Evolutionary conservation across 2,329 filamentous ascomycete species (phyloP).

Genomic region (Cladorrhinum sp.): DNA sequence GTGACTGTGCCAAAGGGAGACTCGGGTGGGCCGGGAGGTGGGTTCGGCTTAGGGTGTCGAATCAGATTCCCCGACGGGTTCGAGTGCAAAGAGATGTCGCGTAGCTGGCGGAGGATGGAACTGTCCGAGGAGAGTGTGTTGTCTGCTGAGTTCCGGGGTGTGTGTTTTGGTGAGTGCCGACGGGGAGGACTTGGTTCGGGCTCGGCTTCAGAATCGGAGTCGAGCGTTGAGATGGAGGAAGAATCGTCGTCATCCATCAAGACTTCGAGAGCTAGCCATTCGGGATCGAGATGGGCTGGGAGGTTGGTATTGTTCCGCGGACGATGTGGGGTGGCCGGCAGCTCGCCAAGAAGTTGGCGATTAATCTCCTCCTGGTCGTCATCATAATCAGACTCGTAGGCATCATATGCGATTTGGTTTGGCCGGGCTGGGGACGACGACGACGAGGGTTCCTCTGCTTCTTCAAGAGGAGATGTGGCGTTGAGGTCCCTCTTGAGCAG

Average conservation of each 20-base stretch:
- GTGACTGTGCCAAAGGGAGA: conserved; percentile 52
- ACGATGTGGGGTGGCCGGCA: neutral
- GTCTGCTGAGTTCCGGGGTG: neutral
- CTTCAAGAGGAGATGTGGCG: conserved; percentile 55
- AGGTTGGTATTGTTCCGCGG: conserved; percentile 49
- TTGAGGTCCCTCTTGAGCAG: conserved; percentile 69
- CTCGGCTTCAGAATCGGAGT: conserved; percentile 32
- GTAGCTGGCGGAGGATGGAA: conserved; percentile 2
- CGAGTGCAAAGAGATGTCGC: neutral
- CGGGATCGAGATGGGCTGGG: conserved; percentile 74
- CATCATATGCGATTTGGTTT: conserved; percentile 23
- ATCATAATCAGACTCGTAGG: conserved; percentile 24
- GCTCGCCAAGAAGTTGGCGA: conserved; percentile 42
- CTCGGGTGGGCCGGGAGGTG: conserved; percentile 30
- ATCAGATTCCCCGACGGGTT: neutral
- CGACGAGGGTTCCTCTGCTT: conserved; percentile 28
- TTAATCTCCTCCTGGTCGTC: conserved; percentile 45
- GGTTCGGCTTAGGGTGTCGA: neutral
- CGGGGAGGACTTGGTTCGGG: conserved; percentile 2
- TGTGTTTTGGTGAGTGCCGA: neutral
- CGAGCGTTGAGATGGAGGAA: conserved; percentile 1
- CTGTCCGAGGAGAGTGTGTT: conserved; percentile 10
- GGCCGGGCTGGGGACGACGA: conserved; percentile 6
- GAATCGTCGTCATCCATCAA: conserved; percentile 58
- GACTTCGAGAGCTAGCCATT: conserved; percentile 90